Conservation (phyloP, 23 red algal genomes). For the Gracilaria gracilis region DNA sequence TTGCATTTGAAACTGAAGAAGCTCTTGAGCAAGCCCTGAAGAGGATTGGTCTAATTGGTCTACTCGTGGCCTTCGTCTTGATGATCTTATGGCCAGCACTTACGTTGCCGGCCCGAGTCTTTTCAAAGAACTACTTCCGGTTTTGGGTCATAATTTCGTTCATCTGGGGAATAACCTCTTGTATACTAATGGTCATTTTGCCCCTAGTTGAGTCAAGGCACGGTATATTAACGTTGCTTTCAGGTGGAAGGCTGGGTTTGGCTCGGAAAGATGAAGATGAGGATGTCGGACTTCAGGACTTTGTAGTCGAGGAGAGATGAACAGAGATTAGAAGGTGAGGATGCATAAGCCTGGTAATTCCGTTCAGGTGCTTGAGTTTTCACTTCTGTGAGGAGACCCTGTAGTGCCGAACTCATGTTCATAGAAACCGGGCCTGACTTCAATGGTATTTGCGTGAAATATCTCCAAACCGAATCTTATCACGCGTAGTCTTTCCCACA, state of each 20-base stretch:
- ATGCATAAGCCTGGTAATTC: too few species aligned
- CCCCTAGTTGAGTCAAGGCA: slow-evolving; percentile 76
- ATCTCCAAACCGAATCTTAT: too few species aligned
- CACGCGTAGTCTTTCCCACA: too few species aligned
- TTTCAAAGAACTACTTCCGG: slow-evolving; percentile 71
- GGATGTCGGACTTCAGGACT: slow-evolving; percentile 52
- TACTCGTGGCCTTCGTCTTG: slow-evolving; percentile 45
- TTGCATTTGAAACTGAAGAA: slow-evolving; percentile 74
- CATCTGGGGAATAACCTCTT: slow-evolving; percentile 81
- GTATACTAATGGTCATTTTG: slow-evolving; percentile 70
- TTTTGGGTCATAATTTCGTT: slow-evolving; percentile 83
- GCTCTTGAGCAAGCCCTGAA: slow-evolving; percentile 63
- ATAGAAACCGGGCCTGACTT: too few species aligned
- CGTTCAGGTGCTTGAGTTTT: too few species aligned
- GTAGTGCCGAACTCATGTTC: too few species aligned
- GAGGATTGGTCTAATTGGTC: slow-evolving; percentile 30
- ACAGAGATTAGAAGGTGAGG: too few species aligned
- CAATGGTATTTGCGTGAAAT: too few species aligned
- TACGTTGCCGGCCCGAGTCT: slow-evolving; percentile 72
- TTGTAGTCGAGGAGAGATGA: slow-evolving; percentile 65
- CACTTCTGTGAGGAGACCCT: too few species aligned
- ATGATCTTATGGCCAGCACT: slow-evolving; percentile 78
- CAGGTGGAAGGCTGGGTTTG: slow-evolving; percentile 39
- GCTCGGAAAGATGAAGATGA: slow-evolving; percentile 35
- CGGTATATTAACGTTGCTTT: slow-evolving; percentile 69